Percentiles rank a stretch among this genome's conserved stretches.
phyloP scores from a whole-genome alignment of 1,284 basidiomycete genomes.

The Leccinum subrobustum region DNA sequence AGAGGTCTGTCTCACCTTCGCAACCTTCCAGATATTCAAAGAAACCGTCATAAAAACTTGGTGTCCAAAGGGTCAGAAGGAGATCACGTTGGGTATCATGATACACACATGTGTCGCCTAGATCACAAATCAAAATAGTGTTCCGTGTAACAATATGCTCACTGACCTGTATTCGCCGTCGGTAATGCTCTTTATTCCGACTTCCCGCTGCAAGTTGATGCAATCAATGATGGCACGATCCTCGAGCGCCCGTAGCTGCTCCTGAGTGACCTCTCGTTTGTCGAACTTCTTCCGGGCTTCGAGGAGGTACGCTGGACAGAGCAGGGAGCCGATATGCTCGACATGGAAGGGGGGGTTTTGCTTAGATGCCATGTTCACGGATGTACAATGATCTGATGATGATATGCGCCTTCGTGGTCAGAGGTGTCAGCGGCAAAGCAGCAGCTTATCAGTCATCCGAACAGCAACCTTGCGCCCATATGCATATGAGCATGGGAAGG shows the following conservation, averaged over 20 bases:
- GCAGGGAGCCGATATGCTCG: background rate
- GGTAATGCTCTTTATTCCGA: background rate
- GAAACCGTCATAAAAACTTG: conserved; percentile 28
- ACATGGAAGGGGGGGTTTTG: background rate
- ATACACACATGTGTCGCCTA: conserved; percentile 28
- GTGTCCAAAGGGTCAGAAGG: conserved; percentile 2
- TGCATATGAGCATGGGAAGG: background rate
- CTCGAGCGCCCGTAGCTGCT: conserved; percentile 47
- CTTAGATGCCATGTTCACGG: background rate
- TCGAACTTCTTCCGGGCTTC: background rate
- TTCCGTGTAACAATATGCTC: conserved; percentile 55
- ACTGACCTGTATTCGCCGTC: conserved; percentile 46
- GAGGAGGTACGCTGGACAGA: background rate
- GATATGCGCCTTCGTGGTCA: background rate
- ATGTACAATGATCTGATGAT: background rate
- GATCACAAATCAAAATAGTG: conserved; percentile 5
- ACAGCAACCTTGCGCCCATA: background rate
- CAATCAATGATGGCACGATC: conserved; percentile 54
- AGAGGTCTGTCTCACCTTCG: conserved; percentile 16
- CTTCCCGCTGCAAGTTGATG: conserved; percentile 43
- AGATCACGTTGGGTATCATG: background rate
- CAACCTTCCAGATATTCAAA: conserved; percentile 20
- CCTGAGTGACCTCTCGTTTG: conserved; percentile 34
- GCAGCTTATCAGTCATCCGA: background rate
- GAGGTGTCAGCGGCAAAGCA: background rate